Evolutionary conservation across 2,329 filamentous ascomycete species (phyloP).

Genomic region (Raffaelea deltoideospora): DNA sequence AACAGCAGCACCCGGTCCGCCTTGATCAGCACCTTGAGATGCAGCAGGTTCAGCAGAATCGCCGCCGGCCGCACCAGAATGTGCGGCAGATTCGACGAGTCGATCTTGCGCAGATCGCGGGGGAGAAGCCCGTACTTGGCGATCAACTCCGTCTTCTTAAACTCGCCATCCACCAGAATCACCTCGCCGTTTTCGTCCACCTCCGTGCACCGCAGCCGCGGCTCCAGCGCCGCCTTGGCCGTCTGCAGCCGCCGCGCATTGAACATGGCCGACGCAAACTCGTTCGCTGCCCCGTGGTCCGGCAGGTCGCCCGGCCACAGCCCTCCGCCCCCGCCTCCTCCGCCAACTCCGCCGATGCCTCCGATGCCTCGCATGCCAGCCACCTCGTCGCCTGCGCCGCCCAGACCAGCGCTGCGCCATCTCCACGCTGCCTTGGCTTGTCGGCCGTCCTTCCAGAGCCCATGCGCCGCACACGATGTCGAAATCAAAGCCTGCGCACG

Average conservation of each 20-base stretch:
- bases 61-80: slow-evolving; percentile 87
- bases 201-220: slow-evolving; percentile 82
- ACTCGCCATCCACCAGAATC: slow-evolving; percentile 84
- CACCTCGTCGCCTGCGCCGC: neutral
- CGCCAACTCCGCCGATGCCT: neutral
- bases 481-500: too few relatives aligned
- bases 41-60: slow-evolving; percentile 90
- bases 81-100: slow-evolving; percentile 87
- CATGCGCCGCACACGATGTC: slow-evolving; percentile 1
- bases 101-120: slow-evolving; percentile 92
- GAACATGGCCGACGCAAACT: slow-evolving; percentile 12
- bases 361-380: neutral
- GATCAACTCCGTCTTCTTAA: slow-evolving; percentile 94
- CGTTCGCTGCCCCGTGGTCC: slow-evolving; percentile 19
- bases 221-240: slow-evolving; percentile 67
- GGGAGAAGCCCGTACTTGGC: slow-evolving; percentile 91
- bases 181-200: slow-evolving; percentile 87
- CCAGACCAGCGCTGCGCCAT: neutral
- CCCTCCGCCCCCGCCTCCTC: slow-evolving; percentile 19
- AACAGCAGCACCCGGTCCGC: slow-evolving; percentile 84
- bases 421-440: slow-evolving; percentile 9
- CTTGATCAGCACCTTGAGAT: slow-evolving; percentile 90
- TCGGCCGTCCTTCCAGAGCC: too few relatives aligned
- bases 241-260: slow-evolving; percentile 50
- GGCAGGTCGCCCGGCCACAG: slow-evolving; percentile 45